Base-by-base conservation (phyloP, 345 rosid species). In the Psidium guajava region DNA sequence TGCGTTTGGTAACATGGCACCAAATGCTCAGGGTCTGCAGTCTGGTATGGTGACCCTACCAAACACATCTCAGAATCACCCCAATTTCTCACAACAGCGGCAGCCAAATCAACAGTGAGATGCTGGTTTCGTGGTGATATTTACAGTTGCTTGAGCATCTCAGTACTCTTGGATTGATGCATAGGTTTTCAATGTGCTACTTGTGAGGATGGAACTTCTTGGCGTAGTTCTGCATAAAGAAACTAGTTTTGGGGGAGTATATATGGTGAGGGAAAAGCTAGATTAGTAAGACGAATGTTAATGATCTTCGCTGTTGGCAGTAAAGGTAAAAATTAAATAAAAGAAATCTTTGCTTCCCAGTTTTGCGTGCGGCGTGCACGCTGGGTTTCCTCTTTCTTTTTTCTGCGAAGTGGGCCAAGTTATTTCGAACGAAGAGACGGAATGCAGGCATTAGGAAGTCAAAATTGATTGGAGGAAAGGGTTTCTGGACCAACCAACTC, bases 31-130 rank as follows among this genome's bases (percentile, higher is more conserved):
- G 92, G 91, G 88, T 88, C 86, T 96, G 85, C 98, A 96, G 83
- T 69, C 97, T 69, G 90, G 91, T 87, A 94, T 95, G 98, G 94
- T 85, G 32, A 83, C 91, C 11, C 94, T 93, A 87, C 98, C 93
- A 87, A 95, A 93, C 85, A 57, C 91, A 22, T 89, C 91, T 58
- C 94, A 93, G 87, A 93, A 87, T 81, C 97, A 91, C 57, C 92
- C 93, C 51, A 90, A 89, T 86, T 93, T 91, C 54, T 83, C 88
- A 15, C 96, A 93, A 75, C 98, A 95, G 90, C 92, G 98, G 84
- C 98, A 93, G 86, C 98, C 91, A 85, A 94, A 91, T 89, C 98
- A 92, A 84, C 98, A 94, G 92, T 96, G 84, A 87, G 49, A 82
- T 75, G 82, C 42, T 77, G 83, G 86, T 82, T 40, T 47, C 51